These are phyloP conservation scores for Talaromyces nanjingensis DNA, from an alignment of 495 filamentous ascomycete genomes.

Conservation along the genomic window DNA sequence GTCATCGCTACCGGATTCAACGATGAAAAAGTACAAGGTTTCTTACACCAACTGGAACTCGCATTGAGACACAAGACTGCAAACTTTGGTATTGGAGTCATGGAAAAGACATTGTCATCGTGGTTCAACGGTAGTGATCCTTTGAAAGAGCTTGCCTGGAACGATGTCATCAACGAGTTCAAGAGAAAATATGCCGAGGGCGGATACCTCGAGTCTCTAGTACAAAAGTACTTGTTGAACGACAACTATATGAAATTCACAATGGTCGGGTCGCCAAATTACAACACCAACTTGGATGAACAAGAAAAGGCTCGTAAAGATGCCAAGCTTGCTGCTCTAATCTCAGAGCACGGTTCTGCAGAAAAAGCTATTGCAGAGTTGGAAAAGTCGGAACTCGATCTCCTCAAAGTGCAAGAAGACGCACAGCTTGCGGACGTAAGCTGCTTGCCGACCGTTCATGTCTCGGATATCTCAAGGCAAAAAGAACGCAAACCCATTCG, in stretches of 20 bases:
- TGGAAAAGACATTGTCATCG: conserved; percentile 76
- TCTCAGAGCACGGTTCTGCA: conserved; percentile 60
- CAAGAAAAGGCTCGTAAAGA: conserved; percentile 69
- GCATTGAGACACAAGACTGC: conserved; percentile 89
- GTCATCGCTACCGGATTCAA: conserved; percentile 72
- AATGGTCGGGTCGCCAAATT: conserved; percentile 78
- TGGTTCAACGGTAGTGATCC: conserved; percentile 97
- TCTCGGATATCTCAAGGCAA: conserved; percentile 77
- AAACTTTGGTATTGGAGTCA: conserved; percentile 83
- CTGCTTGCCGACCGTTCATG: conserved; percentile 79
- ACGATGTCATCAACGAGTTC: conserved; percentile 76
- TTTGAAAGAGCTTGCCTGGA: conserved; percentile 83
- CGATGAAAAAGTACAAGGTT: conserved; percentile 80
- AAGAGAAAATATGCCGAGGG: conserved; percentile 62
- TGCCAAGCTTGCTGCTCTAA: conserved; percentile 60
- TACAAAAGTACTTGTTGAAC: conserved; percentile 86
- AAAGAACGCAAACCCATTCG: conserved; percentile 64
- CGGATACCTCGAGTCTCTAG: conserved; percentile 72
- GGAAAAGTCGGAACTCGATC: conserved; percentile 67
- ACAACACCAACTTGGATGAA: conserved; percentile 62
- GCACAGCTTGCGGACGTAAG: conserved; percentile 76
- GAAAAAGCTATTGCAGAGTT: conserved; percentile 62
- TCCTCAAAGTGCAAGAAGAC: conserved; percentile 74
- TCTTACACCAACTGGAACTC: conserved; percentile 88
- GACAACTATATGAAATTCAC: conserved; percentile 85